phyloP scores from a whole-genome alignment of 2,329 filamentous ascomycete genomes.

The Exophiala dermatitidis region DNA sequence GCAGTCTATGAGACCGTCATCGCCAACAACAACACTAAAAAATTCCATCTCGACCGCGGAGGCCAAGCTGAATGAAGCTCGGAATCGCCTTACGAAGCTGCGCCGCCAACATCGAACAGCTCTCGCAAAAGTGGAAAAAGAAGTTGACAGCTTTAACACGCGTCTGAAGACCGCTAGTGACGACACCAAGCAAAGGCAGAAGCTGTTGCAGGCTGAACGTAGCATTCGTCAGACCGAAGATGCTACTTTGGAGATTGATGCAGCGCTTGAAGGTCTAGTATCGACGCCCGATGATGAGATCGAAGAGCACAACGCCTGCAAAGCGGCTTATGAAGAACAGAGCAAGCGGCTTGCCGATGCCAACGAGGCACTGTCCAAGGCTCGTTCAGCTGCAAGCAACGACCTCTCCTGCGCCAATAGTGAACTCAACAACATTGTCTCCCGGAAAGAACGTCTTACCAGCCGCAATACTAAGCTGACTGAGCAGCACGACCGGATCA shows the following conservation, averaged over 20 bases:
- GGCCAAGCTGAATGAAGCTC: slow-evolving; percentile 52
- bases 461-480: slow-evolving; percentile 51
- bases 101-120: slow-evolving; percentile 56
- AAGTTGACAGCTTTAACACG: slow-evolving; percentile 52
- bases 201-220: slow-evolving; percentile 55
- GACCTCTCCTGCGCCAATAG: slow-evolving; percentile 43
- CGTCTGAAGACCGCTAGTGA: slow-evolving; percentile 54
- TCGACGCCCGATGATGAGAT: slow-evolving; percentile 52
- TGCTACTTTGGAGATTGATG: slow-evolving; percentile 48
- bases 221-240: slow-evolving; percentile 59
- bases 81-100: slow-evolving; percentile 51
- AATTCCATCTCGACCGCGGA: slow-evolving; percentile 59
- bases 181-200: slow-evolving; percentile 56
- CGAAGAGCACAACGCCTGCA: slow-evolving; percentile 47
- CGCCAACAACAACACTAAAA: slow-evolving; percentile 57
- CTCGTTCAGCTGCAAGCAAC: slow-evolving; percentile 46
- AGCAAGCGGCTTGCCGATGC: slow-evolving; percentile 45
- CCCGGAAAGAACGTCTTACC: slow-evolving; percentile 52
- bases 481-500: slow-evolving; percentile 55
- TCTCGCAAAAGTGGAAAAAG: slow-evolving; percentile 52
- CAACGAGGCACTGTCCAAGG: slow-evolving; percentile 45
- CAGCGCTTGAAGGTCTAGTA: slow-evolving; percentile 49
- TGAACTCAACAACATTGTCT: slow-evolving; percentile 40
- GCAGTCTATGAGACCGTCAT: slow-evolving; percentile 55
- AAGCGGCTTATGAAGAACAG: slow-evolving; percentile 49